Base-by-base conservation (phyloP, 1,284 basidiomycete species). In the Malassezia caprae region DNA sequence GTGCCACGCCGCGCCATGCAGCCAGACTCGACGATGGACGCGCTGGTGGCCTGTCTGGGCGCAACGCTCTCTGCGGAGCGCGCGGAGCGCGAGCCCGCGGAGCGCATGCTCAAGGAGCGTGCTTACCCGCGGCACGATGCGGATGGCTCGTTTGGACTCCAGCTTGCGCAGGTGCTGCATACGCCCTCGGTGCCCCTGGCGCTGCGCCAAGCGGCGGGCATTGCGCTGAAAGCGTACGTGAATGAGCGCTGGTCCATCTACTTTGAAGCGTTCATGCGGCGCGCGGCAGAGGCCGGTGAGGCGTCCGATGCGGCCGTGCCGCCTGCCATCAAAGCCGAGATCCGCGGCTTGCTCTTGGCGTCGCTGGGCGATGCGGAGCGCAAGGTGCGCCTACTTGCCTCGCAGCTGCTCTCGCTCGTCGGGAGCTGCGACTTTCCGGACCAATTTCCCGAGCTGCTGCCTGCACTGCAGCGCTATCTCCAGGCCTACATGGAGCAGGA, bases 391-490 rank as follows among this genome's bases (percentile, higher is more conserved):
- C 59, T 64, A 2, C 63, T 67, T 10, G 60, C 62, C 1, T 62
- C 68, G 10, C 63, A 68, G 42, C 58, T 67, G 37, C 64, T 71
- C 8, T 60, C 64, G 12, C 61, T 64, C 45, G 61, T 72, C 28
- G 58, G 61, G 23, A 63, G 64, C 15, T 63, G 66, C 37, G 71
- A 73, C 57, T 73, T 68, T 48, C 71, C 71, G 15, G 69, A 73
- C 31, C 60, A 71, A 28, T 68, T 66, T 42, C 67, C 68, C 1
- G 62, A 68, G 40, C 58, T 73, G 10, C 59, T 73, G 2, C 64
- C 67, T 3, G 50, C 51, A 34, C 44, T 73, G 31, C 59, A 63
- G 13, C 48, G 53, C 31, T 53, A 64, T 10, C 59, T 73, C 10
- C 44, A 62, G 28, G 60, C 52, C 30, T 40, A 53, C 31, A 19